Base-by-base conservation (phyloP, 2,329 filamentous ascomycete species). In the Cladosporium velox region DNA sequence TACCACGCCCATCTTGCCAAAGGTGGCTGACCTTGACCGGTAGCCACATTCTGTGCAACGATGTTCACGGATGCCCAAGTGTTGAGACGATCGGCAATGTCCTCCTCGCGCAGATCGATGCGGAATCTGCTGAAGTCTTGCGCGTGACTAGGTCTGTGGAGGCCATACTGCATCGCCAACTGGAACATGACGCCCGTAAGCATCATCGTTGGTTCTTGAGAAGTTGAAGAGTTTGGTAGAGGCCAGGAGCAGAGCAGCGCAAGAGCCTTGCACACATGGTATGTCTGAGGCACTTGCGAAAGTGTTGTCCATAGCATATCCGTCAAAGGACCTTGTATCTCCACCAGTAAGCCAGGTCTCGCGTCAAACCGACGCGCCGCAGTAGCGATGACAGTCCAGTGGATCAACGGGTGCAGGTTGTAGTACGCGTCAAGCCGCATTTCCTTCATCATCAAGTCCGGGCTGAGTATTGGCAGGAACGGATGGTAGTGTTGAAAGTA, bases 31-130 rank as follows among this genome's bases (percentile, higher is more conserved):
- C 91, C 91, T 72, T 93, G 92, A 24, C 91, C 91, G 4, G 91
- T 94, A n/a, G 90, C 91, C 52, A 93, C 87, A 65, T 86, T 86
- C 71, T 94, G 91, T 26, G 91, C 89, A 38, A 93, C 91, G 69
- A 94, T 90, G 74, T 95, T 95, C 80, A 91, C 92, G 4, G 92
- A 90, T 1, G 91, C 91, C 91, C 91, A 95, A 1, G 91, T 94
- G 60, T 88, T 87, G 52, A 93, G 87, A 44, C 91, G 85, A 74
- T 95, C 91, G 70, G 90, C 87, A 66, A 93, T 86, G 72, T 93
- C 91, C 74, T 93, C 91, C 72, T 90, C 90, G 71, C 91, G 90
- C 47, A 94, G 82, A 70, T 93, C 89, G 28, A 79, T 72, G 38
- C 74, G 72, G 32, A 91, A 89, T 59, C 91, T 83, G 1, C 90